Base-by-base conservation (phyloP, 1,284 basidiomycete species). In the Pseudozyma flocculosa region DNA sequence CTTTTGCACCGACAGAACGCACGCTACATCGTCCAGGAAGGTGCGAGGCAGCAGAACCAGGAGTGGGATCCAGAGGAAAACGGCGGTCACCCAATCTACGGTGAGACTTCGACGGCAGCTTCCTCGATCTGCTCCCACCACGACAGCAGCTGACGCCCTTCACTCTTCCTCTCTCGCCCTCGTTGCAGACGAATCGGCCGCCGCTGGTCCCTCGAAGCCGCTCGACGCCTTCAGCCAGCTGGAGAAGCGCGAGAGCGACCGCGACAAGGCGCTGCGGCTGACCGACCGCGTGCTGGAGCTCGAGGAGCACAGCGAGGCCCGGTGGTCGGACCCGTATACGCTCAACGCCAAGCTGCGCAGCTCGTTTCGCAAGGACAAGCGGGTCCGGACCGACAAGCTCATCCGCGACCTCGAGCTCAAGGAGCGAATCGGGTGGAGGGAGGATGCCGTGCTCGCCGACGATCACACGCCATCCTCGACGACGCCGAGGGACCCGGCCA, bases 41-140 rank as follows among this genome's bases (percentile, higher is more conserved):
- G 95, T 8, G 94, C 92, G 11, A 83, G 87, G 54, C 87, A 89
- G 78, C 92, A 98, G 79, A 86, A 90, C 43, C 88, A 92, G 70
- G 91, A 95, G 30, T 97, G 94, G 95, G 84, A 97, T 78, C 92
- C 93, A 0, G 91, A 87, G 70, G 92, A 95, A 79, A 88, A 95
- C 54, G 94, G 94, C 4, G 92, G 92, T 0, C 90, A 85, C 68
- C 89, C 89, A n/a, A 82, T 92, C 29, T 87, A 90, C 72, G 89
- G 91, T 88, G 73, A 60, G 84, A 53, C 48, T 19, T 13, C 32
- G 14, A 5, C 29, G 5, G 5, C 5, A 5, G 29, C 29, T 13
- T 29, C 13, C 7, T 29, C 5, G 29, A 29, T 29, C 29, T 13
- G 29, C 7, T 29, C 29, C 15, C 11, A 11, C 7, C 32, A 14